phyloP scores from a whole-genome alignment of 2,329 filamentous ascomycete genomes.

The Clathrospora elynae region DNA sequence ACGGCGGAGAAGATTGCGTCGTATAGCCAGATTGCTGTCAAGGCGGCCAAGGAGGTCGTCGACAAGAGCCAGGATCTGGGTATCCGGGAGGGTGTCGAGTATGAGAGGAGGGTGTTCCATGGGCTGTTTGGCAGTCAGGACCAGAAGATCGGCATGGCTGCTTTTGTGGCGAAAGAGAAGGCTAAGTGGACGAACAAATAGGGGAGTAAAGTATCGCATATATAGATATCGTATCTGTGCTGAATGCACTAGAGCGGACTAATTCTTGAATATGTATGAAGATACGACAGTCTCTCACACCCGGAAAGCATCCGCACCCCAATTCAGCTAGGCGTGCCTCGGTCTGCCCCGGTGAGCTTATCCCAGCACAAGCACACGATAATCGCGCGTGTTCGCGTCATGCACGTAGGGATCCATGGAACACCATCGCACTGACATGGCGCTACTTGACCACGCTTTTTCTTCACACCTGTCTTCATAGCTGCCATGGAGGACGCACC shows the following conservation, averaged over 20 bases:
- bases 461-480: conserved; percentile 4
- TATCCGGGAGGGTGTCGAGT: conserved; percentile 89
- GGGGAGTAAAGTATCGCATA: not conserved
- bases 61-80: conserved; percentile 96
- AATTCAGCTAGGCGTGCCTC: conserved; percentile 15
- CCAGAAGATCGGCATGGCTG: conserved; percentile 94
- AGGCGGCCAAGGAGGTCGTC: conserved; percentile 95
- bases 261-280: too few relatives aligned
- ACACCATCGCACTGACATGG: conserved; percentile 14
- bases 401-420: conserved; percentile 13
- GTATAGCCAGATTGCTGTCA: conserved; percentile 83
- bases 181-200: conserved; percentile 85
- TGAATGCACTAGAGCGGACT: too few relatives aligned
- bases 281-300: too few relatives aligned
- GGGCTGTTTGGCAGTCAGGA: conserved; percentile 90
- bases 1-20: conserved; percentile 89
- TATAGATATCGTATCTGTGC: not conserved
- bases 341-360: conserved; percentile 14
- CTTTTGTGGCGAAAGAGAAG: conserved; percentile 95
- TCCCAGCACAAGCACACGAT: conserved; percentile 19
- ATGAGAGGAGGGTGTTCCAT: conserved; percentile 92
- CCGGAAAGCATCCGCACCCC: not conserved
- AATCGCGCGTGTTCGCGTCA: conserved; percentile 12
- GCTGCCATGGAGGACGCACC: conserved; percentile 14
- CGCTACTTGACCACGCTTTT: conserved; percentile 1